A percentile compares a stretch with the other conserved stretches of the same genome.
Conservation (phyloP, 2,329 filamentous ascomycete genomes). For the Diaporthe australafricana region DNA sequence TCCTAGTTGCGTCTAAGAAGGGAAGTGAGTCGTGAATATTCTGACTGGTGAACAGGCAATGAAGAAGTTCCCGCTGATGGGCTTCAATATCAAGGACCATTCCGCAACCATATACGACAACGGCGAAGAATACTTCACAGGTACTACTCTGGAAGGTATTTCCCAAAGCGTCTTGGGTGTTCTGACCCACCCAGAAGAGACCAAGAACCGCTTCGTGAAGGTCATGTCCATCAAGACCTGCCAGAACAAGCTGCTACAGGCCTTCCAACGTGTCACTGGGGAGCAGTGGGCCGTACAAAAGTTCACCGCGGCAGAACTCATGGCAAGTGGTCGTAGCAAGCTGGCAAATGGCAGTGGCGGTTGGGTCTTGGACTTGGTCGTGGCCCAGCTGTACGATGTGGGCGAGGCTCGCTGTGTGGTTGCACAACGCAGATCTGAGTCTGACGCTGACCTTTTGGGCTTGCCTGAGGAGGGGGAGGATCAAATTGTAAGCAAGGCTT, state of each 20-base stretch:
- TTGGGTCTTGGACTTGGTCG: slow-evolving; percentile 46
- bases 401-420: slow-evolving; percentile 45
- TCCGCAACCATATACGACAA: slow-evolving; percentile 58
- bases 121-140: slow-evolving; percentile 60
- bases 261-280: slow-evolving; percentile 41
- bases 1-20: too few species aligned
- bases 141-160: slow-evolving; percentile 59
- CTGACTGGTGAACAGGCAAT: slow-evolving; percentile 35
- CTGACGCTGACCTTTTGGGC: slow-evolving; percentile 43
- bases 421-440: slow-evolving; percentile 39
- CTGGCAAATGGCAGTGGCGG: slow-evolving; percentile 38
- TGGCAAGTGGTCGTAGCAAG: slow-evolving; percentile 39
- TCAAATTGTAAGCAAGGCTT: slow-evolving; percentile 43
- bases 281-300: slow-evolving; percentile 41
- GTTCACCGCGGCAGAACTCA: slow-evolving; percentile 7
- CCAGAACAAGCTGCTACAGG: slow-evolving; percentile 38
- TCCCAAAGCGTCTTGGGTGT: slow-evolving; percentile 61
- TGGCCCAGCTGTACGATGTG: slow-evolving; percentile 46
- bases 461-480: slow-evolving; percentile 43
- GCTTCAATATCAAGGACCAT: slow-evolving; percentile 42
- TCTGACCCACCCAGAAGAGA: slow-evolving; percentile 61
- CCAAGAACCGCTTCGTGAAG: slow-evolving; percentile 62
- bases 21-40: too few species aligned
- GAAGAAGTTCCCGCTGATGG: slow-evolving; percentile 43
- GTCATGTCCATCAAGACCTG: slow-evolving; percentile 51